Percentiles rank a stretch among this genome's conserved stretches.
Evolutionary conservation across 2,329 filamentous ascomycete genomes (phyloP).

Genomic region (Aspergillus felis): DNA sequence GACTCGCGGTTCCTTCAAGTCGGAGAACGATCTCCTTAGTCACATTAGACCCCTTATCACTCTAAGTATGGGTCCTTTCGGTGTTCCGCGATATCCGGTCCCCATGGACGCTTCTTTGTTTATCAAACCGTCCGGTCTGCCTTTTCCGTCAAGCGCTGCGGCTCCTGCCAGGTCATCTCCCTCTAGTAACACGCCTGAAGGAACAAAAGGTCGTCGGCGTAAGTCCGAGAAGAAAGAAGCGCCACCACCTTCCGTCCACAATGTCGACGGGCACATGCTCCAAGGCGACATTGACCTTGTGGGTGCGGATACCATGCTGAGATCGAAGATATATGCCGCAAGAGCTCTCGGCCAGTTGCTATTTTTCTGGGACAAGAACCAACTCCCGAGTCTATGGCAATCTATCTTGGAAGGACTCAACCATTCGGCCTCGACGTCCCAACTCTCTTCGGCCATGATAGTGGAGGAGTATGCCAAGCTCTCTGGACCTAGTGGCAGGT

Average conservation of each 20-base stretch:
- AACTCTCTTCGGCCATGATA: constrained; percentile 76
- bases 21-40: constrained; percentile 67
- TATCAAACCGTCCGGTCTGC: constrained; percentile 86
- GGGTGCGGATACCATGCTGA: constrained; percentile 79
- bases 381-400: constrained; percentile 51
- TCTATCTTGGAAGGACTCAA: constrained; percentile 66
- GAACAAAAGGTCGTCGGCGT: constrained; percentile 70
- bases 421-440: constrained; percentile 77
- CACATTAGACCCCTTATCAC: constrained; percentile 80
- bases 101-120: constrained; percentile 88
- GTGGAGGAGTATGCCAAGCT: constrained; percentile 81
- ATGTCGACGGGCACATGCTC: constrained; percentile 97
- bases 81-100: constrained; percentile 83
- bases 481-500: constrained; percentile 29
- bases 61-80: constrained; percentile 84
- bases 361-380: constrained; percentile 64
- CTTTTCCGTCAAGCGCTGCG: constrained; percentile 56
- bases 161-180: constrained; percentile 40
- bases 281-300: constrained; percentile 94
- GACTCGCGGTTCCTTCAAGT: constrained; percentile 55
- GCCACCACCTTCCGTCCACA: constrained; percentile 67
- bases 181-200: constrained; percentile 50
- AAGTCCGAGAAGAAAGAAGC: constrained; percentile 83
- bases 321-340: constrained; percentile 83
- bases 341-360: constrained; percentile 83